Conservation (phyloP, 2,329 filamentous ascomycete species). For the Coniochaeta hoffmannii region DNA sequence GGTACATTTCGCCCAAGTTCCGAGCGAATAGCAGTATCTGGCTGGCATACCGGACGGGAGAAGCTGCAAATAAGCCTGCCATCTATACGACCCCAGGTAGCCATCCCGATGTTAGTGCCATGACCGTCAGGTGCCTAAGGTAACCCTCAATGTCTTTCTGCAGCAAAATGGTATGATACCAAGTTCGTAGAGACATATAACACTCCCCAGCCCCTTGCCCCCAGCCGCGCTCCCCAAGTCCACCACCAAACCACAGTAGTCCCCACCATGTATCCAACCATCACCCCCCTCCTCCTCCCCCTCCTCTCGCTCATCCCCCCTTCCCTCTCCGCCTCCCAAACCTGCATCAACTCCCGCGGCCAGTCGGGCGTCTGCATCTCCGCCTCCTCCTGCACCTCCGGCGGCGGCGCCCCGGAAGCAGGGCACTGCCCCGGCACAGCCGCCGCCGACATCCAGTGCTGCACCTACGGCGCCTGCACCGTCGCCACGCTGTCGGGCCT, state of each 20-base stretch:
- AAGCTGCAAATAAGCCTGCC: neutral
- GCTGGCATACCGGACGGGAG: neutral
- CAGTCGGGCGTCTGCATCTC: neutral
- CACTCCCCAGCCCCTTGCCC: no score
- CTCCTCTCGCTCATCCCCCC: neutral
- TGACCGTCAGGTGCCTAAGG: no score
- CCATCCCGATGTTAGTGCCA: neutral
- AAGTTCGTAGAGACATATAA: neutral
- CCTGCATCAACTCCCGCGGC: neutral
- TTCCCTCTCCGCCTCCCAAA: neutral
- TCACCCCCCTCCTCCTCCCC: neutral
- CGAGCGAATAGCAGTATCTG: neutral
- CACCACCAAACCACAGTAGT: no score
- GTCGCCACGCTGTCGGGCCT: neutral
- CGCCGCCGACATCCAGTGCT: neutral
- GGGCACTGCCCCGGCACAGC: neutral
- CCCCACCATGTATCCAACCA: neutral
- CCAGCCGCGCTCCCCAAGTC: no score
- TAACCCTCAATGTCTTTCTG: no score
- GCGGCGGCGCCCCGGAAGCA: neutral
- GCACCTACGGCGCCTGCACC: slow-evolving; percentile 2
- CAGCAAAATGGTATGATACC: no score
- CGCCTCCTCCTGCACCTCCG: neutral
- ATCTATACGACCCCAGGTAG: neutral
- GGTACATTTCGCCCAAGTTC: neutral